A percentile compares a stretch with the other conserved stretches of the same genome.
Evolutionary conservation across 108 stramenopile genomes (phyloP).

Genomic region (Cyclotella baltica): DNA sequence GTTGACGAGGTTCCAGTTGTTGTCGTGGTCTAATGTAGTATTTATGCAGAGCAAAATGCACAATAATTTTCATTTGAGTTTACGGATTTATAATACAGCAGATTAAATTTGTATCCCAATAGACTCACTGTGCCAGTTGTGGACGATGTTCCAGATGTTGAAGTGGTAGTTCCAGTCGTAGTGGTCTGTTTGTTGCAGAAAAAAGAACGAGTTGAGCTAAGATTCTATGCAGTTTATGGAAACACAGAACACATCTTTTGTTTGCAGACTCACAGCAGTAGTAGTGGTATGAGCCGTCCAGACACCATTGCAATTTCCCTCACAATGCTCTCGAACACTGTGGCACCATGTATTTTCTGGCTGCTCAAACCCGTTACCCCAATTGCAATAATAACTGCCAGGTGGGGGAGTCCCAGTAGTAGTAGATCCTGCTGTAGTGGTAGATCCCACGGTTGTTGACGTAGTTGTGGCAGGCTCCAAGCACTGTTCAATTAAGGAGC

Average conservation of each 20-base stretch:
- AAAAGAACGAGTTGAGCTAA: background rate
- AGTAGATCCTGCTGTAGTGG: background rate
- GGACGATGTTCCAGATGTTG: background rate
- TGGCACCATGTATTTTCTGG: background rate
- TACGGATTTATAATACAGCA: too few species aligned
- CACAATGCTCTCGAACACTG: background rate
- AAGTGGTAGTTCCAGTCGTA: background rate
- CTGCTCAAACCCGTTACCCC: background rate
- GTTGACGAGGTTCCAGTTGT: background rate
- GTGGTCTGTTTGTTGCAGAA: too few species aligned
- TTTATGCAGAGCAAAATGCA: too few species aligned
- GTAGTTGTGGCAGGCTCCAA: background rate
- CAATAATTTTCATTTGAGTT: too few species aligned
- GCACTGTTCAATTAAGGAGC: too few species aligned
- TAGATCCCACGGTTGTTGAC: background rate
- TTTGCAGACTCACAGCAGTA: background rate
- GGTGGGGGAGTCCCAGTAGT: background rate
- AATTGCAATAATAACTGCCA: too few species aligned
- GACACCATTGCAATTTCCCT: background rate
- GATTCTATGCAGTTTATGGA: background rate
- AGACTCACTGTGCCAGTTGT: background rate
- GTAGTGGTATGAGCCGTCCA: too few species aligned
- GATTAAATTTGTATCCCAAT: too few species aligned
- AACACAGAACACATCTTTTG: background rate
- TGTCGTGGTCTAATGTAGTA: background rate